Base-by-base conservation (phyloP, 345 rosid species). In the Ailanthus altissimus region DNA sequence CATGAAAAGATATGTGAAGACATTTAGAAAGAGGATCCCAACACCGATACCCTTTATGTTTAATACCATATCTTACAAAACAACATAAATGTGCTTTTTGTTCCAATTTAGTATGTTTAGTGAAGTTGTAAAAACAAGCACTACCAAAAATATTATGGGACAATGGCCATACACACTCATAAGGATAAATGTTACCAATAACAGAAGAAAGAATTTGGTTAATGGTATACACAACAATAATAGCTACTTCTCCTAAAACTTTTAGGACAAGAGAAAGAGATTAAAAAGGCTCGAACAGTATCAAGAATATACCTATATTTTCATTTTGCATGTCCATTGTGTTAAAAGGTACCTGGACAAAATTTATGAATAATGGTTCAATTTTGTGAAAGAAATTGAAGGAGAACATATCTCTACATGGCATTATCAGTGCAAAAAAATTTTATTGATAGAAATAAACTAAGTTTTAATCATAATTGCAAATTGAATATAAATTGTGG, bases 251-350 rank as follows among this genome's bases (percentile, higher is more conserved):
- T 0, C 57, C 0, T n/a, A 40, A 75, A 63, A 2, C 6, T 0
- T 64, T 49, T 14, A 32, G 42, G 61, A 50, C 23, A 56, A 38
- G 3, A 12, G 8, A 21, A 0, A 62, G 18, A 69, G 6, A 82
- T 8, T 12, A 78, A 8, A 23, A 82, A 5, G 4, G 60, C 61
- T 42, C 69, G 2, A 28, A 23, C 12, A 43, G 40, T 54, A 11
- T 78, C 43, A 1, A 78, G 25, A 20, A 78, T 78, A n/a, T 75
- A 45, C 0, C 14, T 20, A 6, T n/a, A 58, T 58, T 78, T 82
- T 0, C 36, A 2, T 51, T 75, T 18, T 0, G 4, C 51, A 5
- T 25, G 21, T 10, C 77, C 70, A 78, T 82, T n/a, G 75, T 78
- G 51, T 70, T 75, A 49, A 3, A 51, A 82, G 11, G 74, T 75